A percentile compares a stretch with the other conserved stretches of the same genome.
These are phyloP conservation scores for Lichina pygmaea DNA, from an alignment of 495 filamentous ascomycete species.

Conservation along the genomic window DNA sequence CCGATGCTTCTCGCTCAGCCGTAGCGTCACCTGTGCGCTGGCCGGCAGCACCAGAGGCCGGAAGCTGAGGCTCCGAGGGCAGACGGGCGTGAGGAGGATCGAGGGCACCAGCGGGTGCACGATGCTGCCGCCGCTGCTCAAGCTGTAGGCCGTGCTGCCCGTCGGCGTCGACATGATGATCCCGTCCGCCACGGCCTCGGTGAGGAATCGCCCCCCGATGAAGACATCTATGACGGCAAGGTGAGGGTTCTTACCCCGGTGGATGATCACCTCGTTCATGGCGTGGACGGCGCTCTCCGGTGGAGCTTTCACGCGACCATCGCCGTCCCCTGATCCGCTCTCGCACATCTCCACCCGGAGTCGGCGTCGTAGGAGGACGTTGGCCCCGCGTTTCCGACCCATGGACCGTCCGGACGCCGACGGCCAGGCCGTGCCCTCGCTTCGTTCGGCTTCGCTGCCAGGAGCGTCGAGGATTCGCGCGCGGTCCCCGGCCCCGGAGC, in stretches of 20 bases:
- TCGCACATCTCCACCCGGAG: slow-evolving; percentile 28
- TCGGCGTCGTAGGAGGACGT: slow-evolving; percentile 63
- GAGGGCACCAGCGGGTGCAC: slow-evolving; percentile 77
- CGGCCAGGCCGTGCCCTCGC: slow-evolving; percentile 26
- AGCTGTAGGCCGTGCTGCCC: slow-evolving; percentile 78
- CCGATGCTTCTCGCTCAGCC: slow-evolving; percentile 57
- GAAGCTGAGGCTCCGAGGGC: slow-evolving; percentile 75
- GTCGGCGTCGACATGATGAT: slow-evolving; percentile 87
- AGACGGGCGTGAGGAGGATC: slow-evolving; percentile 78
- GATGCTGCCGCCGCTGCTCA: slow-evolving; percentile 83
- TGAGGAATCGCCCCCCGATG: slow-evolving; percentile 62
- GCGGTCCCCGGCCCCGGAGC: slow-evolving; percentile 30
- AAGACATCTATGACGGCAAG: slow-evolving; percentile 73
- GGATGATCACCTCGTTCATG: slow-evolving; percentile 85
- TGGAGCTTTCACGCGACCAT: neutral
- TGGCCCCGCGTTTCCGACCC: slow-evolving; percentile 43
- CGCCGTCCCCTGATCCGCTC: slow-evolving; percentile 1
- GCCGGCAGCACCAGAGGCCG: slow-evolving; percentile 70
- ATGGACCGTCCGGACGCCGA: slow-evolving; percentile 54
- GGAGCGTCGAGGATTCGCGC: neutral
- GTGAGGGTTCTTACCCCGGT: slow-evolving; percentile 72
- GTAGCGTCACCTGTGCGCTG: slow-evolving; percentile 58
- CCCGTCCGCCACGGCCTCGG: slow-evolving; percentile 79
- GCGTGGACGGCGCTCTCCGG: slow-evolving; percentile 37
- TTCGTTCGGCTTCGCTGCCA: neutral